These are phyloP conservation scores for Fraxinus latifolia DNA, from an alignment of 305 asterid genomes.

Conservation along the genomic window DNA sequence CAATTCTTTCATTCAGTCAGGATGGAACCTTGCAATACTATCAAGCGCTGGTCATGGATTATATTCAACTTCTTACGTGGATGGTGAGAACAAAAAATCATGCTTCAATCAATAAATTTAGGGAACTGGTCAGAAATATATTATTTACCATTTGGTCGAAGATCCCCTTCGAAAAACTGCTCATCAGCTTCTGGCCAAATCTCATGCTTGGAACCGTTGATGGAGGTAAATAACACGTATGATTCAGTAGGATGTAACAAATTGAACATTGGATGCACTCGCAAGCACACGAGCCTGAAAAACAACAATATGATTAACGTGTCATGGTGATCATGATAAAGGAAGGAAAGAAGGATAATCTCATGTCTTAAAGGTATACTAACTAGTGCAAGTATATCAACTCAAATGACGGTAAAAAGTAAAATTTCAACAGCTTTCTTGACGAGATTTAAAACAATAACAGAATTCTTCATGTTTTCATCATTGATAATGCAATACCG, in stretches of 20 bases:
- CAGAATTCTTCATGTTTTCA: background rate
- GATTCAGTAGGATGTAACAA: constrained; percentile 81
- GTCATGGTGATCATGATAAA: background rate
- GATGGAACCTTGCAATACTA: background rate
- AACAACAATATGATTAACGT: background rate
- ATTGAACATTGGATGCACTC: constrained; percentile 76
- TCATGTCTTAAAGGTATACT: background rate
- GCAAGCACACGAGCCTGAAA: constrained; percentile 86
- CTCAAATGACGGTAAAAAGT: background rate
- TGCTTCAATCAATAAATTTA: background rate
- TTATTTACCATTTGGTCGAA: constrained; percentile 65
- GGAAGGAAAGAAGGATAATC: background rate
- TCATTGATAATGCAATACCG: background rate
- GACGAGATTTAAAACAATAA: background rate
- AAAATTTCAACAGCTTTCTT: background rate
- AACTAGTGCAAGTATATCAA: background rate
- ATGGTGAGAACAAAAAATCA: background rate
- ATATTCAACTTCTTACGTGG: background rate
- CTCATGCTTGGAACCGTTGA: constrained; percentile 69
- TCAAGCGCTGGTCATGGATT: background rate
- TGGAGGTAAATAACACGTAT: constrained; percentile 62
- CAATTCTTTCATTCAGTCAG: background rate
- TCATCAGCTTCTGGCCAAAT: constrained; percentile 78
- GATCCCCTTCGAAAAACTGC: constrained; percentile 61
- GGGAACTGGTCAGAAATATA: background rate